phyloP scores from a whole-genome alignment of 345 rosid genomes.

The Raphanus raphanistrum region DNA sequence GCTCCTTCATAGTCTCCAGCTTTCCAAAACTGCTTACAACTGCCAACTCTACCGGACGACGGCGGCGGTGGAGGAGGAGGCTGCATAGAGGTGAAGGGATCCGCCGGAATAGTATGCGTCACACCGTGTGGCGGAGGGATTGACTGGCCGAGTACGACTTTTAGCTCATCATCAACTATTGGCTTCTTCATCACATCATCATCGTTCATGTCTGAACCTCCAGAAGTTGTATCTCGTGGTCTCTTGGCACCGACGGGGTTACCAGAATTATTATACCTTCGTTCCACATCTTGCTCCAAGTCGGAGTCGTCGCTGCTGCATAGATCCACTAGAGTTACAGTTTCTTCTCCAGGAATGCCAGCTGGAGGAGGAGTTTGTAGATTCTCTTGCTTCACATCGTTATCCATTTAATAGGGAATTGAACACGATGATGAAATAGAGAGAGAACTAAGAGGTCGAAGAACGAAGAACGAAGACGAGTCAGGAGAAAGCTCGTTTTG shows the following conservation, averaged over 20 bases:
- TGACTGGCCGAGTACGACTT: conserved; percentile 42
- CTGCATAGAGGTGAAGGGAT: neutral
- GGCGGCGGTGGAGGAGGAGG: neutral
- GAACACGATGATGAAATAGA: neutral
- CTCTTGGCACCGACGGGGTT: conserved; percentile 27
- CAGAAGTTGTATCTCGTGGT: conserved; percentile 22
- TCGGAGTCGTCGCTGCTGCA: conserved; percentile 62
- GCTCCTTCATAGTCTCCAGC: conserved; percentile 82
- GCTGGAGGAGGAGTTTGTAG: conserved; percentile 7
- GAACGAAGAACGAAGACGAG: neutral
- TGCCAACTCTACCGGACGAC: conserved; percentile 1
- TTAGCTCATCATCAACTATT: conserved; percentile 31
- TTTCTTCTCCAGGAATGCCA: conserved; percentile 9
- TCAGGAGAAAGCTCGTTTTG: neutral
- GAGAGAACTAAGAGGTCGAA: neutral
- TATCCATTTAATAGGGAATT: conserved; percentile 36
- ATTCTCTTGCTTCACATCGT: conserved; percentile 49
- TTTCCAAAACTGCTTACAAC: conserved; percentile 85
- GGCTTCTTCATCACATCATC: neutral
- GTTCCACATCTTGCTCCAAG: neutral
- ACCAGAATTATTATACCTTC: conserved; percentile 3
- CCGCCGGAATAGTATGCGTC: conserved; percentile 7
- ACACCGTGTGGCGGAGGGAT: conserved; percentile 25
- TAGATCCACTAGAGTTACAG: conserved; percentile 52
- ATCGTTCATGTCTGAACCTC: conserved; percentile 35